Percentiles rank a stretch among this genome's conserved stretches.
These are phyloP conservation scores for Hymenoscyphus infarciens DNA, from an alignment of 2,329 filamentous ascomycete genomes.

Conservation along the genomic window DNA sequence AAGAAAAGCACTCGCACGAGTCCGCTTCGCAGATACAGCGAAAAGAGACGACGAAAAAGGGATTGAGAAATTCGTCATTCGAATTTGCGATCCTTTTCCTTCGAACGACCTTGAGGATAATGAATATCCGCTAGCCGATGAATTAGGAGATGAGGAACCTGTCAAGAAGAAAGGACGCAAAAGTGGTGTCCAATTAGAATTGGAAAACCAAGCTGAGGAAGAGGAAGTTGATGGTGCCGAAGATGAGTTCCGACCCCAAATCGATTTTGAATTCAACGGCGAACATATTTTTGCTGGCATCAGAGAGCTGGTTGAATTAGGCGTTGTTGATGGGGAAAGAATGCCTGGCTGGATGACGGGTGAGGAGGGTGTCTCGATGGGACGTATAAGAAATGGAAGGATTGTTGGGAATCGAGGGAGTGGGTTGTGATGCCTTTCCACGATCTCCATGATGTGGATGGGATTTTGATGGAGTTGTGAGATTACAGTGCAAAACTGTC, in stretches of 20 bases:
- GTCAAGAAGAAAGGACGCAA: constrained; percentile 30
- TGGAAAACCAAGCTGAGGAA: constrained; percentile 30
- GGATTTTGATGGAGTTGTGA: too few species aligned
- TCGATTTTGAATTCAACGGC: constrained; percentile 69
- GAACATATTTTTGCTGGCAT: constrained; percentile 78
- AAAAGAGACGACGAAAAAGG: constrained; percentile 55
- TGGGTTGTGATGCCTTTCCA: neutral
- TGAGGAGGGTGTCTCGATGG: constrained; percentile 74
- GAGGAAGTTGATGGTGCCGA: constrained; percentile 33
- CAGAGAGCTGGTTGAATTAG: constrained; percentile 71
- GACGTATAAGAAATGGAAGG: constrained; percentile 63
- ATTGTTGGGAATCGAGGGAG: constrained; percentile 38
- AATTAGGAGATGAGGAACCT: constrained; percentile 23
- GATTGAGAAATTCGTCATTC: constrained; percentile 58
- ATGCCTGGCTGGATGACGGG: constrained; percentile 94
- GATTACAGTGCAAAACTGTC: too few species aligned
- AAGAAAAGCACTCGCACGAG: constrained; percentile 57
- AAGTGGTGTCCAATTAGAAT: constrained; percentile 25
- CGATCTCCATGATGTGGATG: too few species aligned
- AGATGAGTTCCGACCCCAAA: constrained; percentile 51
- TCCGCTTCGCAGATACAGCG: constrained; percentile 66
- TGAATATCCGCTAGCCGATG: constrained; percentile 25
- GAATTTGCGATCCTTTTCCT: constrained; percentile 57
- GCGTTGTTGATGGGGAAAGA: constrained; percentile 67
- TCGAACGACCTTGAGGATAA: constrained; percentile 24